Base-by-base conservation (phyloP, 2,329 filamentous ascomycete genomes). In the Alternaria alternata region DNA sequence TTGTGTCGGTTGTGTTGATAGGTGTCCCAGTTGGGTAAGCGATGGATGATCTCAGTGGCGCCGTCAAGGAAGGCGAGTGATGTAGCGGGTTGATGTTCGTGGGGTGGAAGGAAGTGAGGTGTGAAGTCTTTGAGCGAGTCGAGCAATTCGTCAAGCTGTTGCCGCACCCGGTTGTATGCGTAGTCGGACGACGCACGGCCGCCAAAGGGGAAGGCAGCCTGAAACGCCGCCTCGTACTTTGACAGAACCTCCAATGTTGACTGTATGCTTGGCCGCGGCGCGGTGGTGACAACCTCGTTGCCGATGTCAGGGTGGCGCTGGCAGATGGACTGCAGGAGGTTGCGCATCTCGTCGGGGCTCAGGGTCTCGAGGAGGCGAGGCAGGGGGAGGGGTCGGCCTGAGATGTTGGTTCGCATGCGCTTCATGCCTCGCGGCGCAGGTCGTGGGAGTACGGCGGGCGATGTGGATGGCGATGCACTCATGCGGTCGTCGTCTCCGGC, bases 101-200 rank as follows among this genome's bases (percentile, higher is more conserved):
- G 91, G 0, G 95, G 95, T 12, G 95, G 95, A 3, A 99, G 88
- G 73, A 96, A 99, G 78, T 98, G 93, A 4, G 93, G 93, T 0
- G 94, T 98, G 76, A 96, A 99, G 75, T 99, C 95, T 76, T 91
- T 90, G 44, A 99, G 85, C 43, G 95, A 93, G 60, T 97, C 93
- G 61, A 97, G 88, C 24, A 99, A 86, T 59, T 92, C 89, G 26
- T 88, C 82, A 18, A 98, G 85, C 38, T 91, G 88, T 66, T 94
- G 91, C 69, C 91, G 92, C 55, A 98, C 92, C 70, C 95, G 89
- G 76, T 97, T 96, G 78, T 97, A 99, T 51, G 93, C 90, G 80
- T 98, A 98, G 78, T 98, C 94, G 42, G 93, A 93, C 59, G 89
- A 92, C 12, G 90, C 87, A 68, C 93, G 90, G 74, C 93, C 92